Evolutionary conservation across 1,139 yeast genomes (phyloP).

Genomic region (Geotrichum aggregatum): DNA sequence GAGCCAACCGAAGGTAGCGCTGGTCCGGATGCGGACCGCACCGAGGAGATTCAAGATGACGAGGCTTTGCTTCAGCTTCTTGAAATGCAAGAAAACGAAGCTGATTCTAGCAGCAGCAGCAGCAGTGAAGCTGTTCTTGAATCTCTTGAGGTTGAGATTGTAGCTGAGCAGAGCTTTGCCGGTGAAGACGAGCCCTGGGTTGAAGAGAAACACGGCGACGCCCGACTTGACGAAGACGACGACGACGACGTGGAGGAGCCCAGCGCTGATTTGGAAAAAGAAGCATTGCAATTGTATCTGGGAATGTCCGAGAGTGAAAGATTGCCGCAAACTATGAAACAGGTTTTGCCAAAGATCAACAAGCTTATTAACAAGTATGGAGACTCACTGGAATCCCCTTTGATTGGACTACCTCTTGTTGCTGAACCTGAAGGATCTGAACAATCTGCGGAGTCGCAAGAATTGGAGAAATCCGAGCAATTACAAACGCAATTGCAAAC

Average conservation of each 20-base stretch:
- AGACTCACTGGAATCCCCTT: neutral
- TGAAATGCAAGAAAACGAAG: too few species aligned
- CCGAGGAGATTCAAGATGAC: neutral
- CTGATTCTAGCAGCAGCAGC: neutral
- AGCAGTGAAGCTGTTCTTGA: constrained; percentile 2
- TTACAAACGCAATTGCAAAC: neutral
- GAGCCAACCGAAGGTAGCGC: too few species aligned
- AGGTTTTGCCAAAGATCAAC: neutral
- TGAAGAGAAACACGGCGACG: constrained; percentile 3
- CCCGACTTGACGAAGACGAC: neutral
- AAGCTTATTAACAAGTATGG: neutral
- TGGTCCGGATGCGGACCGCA: neutral
- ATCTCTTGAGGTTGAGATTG: neutral
- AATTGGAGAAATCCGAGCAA: neutral
- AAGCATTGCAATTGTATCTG: neutral
- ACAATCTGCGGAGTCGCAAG: too few species aligned
- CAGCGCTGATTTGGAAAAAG: neutral
- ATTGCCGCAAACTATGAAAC: neutral
- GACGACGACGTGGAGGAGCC: neutral
- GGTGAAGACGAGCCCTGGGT: neutral
- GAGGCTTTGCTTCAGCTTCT: neutral
- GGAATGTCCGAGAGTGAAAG: neutral
- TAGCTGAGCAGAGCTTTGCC: constrained; percentile 2
- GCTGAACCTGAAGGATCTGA: too few species aligned
- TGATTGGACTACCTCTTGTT: neutral